These are phyloP conservation scores for Candida alai DNA, from an alignment of 805 yeast genomes.

Conservation along the genomic window DNA sequence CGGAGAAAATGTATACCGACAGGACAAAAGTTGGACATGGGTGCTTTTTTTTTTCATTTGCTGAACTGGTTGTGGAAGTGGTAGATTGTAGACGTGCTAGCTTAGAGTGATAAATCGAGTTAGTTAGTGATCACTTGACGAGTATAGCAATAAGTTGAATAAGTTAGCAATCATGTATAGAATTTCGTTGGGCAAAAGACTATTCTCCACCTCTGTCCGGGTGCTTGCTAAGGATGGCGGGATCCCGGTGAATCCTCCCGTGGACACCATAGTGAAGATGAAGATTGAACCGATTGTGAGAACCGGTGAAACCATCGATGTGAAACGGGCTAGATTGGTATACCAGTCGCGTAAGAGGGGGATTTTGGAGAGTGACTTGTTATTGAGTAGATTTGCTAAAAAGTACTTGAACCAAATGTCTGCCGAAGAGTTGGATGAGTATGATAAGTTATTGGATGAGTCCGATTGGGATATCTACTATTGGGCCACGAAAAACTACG, in stretches of 20 bases:
- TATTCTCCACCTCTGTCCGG: background rate
- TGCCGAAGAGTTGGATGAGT: constrained; percentile 72
- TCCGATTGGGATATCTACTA: constrained; percentile 99
- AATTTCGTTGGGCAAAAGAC: constrained; percentile 1
- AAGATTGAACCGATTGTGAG: constrained; percentile 79
- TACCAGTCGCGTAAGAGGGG: constrained; percentile 96
- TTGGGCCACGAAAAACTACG: constrained; percentile 89
- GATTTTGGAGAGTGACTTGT: constrained; percentile 85
- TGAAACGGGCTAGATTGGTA: constrained; percentile 79
- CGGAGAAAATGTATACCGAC: too few relatives aligned
- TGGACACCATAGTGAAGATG: constrained; percentile 27
- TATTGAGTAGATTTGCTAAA: constrained; percentile 82
- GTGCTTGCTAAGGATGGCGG: constrained; percentile 29
- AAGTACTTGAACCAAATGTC: constrained; percentile 58
- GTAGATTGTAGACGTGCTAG: too few relatives aligned
- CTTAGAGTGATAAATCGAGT: too few relatives aligned
- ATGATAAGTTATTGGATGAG: constrained; percentile 81
- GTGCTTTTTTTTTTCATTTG: too few relatives aligned
- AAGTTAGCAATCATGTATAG: too few relatives aligned
- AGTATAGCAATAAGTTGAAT: too few relatives aligned
- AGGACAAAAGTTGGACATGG: too few relatives aligned
- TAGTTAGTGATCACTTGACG: too few relatives aligned
- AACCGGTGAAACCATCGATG: constrained; percentile 64
- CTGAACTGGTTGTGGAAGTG: too few relatives aligned
- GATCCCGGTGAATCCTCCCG: constrained; percentile 39